Base-by-base conservation (phyloP, 208 protist genomes). In the Crithidia thermophila region DNA sequence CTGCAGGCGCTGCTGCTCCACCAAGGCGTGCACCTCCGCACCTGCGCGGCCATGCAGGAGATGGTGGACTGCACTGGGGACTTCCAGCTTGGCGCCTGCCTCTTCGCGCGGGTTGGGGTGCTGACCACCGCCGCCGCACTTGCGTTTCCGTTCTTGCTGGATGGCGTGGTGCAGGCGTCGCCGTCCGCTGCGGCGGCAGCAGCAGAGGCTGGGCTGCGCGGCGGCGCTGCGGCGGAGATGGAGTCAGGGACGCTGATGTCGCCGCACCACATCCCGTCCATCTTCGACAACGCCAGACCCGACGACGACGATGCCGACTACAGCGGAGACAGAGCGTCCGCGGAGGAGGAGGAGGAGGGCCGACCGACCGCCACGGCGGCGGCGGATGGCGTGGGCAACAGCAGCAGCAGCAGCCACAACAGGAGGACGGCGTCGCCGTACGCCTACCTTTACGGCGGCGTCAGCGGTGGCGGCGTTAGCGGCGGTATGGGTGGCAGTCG, bases 1-100 rank as follows among this genome's bases (percentile, higher is more conserved):
- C 23, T 85, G 20, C 84, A 90, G 74, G 63, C 72, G 39, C 68
- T 95, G 28, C 50, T 91, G 59, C 76, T 95, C 9, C 50, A 79
- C 31, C 71, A 90, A 40, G 89, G 89, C 27, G 73, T 95, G 42
- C 72, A 71, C 49, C 47, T 45, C n/a, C 47, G 33, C n/a, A 82
- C 84, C n/a, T 85, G 64, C 63, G 66, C 74, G 18, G 46, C 73
- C 14, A 93, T 94, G 86, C 84, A 92, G 72, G 46, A 58, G 23
- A 88, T 94, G 25, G 90, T 96, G 21, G 88, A 96, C 58, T 75
- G 67, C 71, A 93, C 90, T 0, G 88, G 84, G 6, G 82, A 96
- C 68, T 92, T 91, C 45, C 90, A 96, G 64, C 78, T 94, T 18
- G 90, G 79, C 20, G 87, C 87, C 21, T 96, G 90, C 64, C 71